phyloP scores from a whole-genome alignment of 2,329 filamentous ascomycete species.

The Cercospora brassicicola region DNA sequence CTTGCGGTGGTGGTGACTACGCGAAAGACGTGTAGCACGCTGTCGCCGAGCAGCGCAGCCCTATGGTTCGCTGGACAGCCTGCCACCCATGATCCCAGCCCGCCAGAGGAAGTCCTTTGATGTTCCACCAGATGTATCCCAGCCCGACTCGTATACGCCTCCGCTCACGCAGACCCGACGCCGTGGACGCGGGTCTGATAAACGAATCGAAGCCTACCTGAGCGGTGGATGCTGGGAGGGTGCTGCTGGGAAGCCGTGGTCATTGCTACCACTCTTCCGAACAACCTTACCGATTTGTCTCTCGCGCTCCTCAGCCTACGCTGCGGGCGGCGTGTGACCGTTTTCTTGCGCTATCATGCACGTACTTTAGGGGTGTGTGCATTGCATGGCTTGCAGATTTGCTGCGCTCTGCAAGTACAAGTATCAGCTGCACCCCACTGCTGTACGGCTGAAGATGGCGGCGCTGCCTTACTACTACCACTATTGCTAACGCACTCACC shows the following conservation, averaged over 20 bases:
- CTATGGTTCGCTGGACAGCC: background rate
- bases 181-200: constrained; percentile 3
- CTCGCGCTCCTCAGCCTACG: background rate
- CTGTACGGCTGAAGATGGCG: background rate
- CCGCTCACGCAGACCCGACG: background rate
- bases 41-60: background rate
- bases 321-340: background rate
- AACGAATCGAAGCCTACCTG: background rate
- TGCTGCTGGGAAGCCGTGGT: background rate
- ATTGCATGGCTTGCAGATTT: background rate
- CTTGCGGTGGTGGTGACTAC: background rate
- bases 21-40: background rate
- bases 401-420: background rate
- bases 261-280: background rate
- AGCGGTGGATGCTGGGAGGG: background rate
- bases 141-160: background rate
- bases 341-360: background rate
- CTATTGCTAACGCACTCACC: background rate
- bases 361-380: background rate
- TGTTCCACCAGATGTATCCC: background rate
- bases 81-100: background rate
- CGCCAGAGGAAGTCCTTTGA: background rate
- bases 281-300: background rate
- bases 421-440: background rate
- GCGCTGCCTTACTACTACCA: background rate